A percentile compares a stretch with the other conserved stretches of the same genome.
Conservation (phyloP, 768 basidiomycete species). For the Phaffia australis region DNA sequence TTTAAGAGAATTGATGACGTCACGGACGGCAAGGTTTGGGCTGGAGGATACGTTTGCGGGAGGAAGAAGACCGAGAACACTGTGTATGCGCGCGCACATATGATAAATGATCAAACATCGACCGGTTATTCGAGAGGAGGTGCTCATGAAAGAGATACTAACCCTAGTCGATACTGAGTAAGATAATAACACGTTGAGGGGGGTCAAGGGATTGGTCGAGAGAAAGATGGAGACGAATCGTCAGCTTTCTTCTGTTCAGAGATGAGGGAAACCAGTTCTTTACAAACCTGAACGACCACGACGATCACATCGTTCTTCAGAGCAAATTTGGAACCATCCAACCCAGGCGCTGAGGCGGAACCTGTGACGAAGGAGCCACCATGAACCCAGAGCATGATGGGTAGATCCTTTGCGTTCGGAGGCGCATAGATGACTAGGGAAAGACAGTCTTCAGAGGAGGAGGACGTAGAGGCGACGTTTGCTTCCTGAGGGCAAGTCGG, state of each 20-base stretch:
- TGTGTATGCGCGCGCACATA: not conserved
- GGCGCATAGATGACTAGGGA: constrained; percentile 14
- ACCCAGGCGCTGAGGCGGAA: constrained; percentile 16
- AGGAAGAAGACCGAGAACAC: constrained; percentile 11
- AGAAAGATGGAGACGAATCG: not conserved
- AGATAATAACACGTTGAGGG: too few relatives aligned
- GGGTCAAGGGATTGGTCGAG: not conserved
- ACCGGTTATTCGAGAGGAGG: not conserved
- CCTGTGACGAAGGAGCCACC: constrained; percentile 23
- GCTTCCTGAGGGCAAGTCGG: constrained; percentile 17
- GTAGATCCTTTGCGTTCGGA: not conserved
- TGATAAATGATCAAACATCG: constrained; percentile 2
- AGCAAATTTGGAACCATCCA: constrained; percentile 8
- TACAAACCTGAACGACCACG: constrained; percentile 12
- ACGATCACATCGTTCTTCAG: constrained; percentile 8
- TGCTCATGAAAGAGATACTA: not conserved
- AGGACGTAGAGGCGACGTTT: not conserved
- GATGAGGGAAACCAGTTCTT: not conserved
- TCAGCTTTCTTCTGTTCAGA: not conserved
- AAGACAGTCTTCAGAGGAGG: constrained; percentile 17
- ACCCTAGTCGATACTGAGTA: constrained; percentile 17
- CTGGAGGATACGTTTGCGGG: not conserved
- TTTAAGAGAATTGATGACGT: constrained; percentile 17
- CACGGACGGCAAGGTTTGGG: constrained; percentile 14
- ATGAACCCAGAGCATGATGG: constrained; percentile 21